Percentiles rank a stretch among this genome's conserved stretches.
Evolutionary conservation across 495 filamentous ascomycete species (phyloP).

Genomic region (Parachaetomium inaequale): DNA sequence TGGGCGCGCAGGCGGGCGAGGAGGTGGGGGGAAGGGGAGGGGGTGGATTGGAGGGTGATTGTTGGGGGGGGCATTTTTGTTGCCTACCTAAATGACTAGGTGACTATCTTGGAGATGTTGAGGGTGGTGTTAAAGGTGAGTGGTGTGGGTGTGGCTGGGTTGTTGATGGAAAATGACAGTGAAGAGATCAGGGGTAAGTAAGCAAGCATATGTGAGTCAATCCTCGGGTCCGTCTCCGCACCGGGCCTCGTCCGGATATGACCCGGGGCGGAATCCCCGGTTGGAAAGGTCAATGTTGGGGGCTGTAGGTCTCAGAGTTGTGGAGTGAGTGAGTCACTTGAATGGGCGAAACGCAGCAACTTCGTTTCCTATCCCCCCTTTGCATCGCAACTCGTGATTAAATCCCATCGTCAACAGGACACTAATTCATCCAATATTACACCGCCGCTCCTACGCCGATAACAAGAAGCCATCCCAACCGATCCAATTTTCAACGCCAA

Average conservation of each 20-base stretch:
- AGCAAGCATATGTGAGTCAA: no score
- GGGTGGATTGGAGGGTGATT: slow-evolving; percentile 8
- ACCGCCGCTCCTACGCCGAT: not conserved
- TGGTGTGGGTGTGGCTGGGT: no score
- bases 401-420: not conserved
- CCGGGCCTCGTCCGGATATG: not conserved
- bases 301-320: no score
- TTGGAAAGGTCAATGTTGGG: no score
- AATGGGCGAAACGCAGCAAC: no score
- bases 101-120: no score
- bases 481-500: slow-evolving; percentile 19
- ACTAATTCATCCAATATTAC: not conserved
- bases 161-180: no score
- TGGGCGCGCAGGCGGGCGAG: slow-evolving; percentile 45
- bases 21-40: slow-evolving; percentile 38
- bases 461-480: not conserved
- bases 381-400: not conserved
- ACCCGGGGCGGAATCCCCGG: not conserved
- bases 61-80: not conserved
- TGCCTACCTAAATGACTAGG: no score
- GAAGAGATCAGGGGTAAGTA: not conserved
- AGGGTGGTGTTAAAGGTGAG: no score
- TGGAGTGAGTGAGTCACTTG: no score
- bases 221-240: not conserved
- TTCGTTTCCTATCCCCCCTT: no score